A percentile compares a stretch with the other conserved stretches of the same genome.
Conservation (phyloP, 192 early-diverging fungal genomes). For the Coemansia sp. region DNA sequence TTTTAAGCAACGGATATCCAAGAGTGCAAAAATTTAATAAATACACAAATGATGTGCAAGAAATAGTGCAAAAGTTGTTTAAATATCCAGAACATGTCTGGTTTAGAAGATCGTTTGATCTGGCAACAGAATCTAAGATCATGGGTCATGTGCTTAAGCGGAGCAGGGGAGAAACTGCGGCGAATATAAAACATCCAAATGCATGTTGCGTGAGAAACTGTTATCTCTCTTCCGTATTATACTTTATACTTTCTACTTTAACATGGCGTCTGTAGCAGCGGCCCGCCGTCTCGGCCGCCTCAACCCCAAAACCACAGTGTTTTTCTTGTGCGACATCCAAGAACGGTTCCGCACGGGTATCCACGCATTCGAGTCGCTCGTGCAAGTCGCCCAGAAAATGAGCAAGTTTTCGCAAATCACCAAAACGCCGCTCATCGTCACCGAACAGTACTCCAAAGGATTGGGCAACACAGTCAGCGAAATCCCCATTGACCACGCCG, state of each 20-base stretch:
- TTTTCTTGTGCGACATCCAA: slow-evolving; percentile 95
- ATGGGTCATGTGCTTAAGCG: background rate
- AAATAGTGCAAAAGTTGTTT: too few relatives aligned
- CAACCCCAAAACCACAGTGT: slow-evolving; percentile 64
- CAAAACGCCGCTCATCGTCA: slow-evolving; percentile 82
- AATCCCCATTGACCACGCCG: slow-evolving; percentile 68
- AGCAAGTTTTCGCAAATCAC: slow-evolving; percentile 69
- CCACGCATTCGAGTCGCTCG: slow-evolving; percentile 77
- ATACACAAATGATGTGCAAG: background rate
- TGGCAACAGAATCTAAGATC: too few relatives aligned
- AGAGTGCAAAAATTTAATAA: background rate
- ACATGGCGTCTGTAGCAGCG: slow-evolving; percentile 23
- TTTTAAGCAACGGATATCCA: background rate
- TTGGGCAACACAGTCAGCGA: slow-evolving; percentile 78
- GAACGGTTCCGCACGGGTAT: slow-evolving; percentile 74
- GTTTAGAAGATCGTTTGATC: too few relatives aligned
- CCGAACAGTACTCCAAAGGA: slow-evolving; percentile 76
- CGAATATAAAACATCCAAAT: background rate
- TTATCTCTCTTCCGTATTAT: slow-evolving; percentile 1
- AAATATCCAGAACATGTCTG: too few relatives aligned
- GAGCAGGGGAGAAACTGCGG: slow-evolving; percentile 3
- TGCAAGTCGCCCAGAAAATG: slow-evolving; percentile 87
- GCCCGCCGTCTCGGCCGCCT: slow-evolving; percentile 58
- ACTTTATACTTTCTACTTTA: background rate
- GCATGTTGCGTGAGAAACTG: background rate